Evolutionary conservation across 306 rosid species (phyloP), one percentile per base, ranked within the genome.

Genomic region (Erythrophleum fordii): DNA sequence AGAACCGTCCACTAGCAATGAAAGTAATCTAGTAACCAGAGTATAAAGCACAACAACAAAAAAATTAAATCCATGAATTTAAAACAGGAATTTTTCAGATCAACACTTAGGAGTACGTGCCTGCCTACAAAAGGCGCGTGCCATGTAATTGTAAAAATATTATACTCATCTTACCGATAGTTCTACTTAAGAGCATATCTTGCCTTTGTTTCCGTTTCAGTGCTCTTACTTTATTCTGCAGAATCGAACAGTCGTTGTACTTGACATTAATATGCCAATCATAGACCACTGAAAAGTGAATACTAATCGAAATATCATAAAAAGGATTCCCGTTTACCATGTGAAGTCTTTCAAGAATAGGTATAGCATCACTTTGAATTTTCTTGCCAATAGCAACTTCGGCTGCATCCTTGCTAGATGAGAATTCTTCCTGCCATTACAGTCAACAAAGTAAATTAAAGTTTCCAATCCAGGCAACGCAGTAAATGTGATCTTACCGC

Each of bases 361-460:
- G 97, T 87, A 95, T 85, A 13, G 83, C 93, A 60, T 93, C 89
- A 44, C 76, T 80, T 79, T 93, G 82, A 69, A 95, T 83, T 84
- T 75, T 83, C 88, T 65, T 72, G 78, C 88, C 88, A 64, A 88
- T 83, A 84, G 69, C 76, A 83, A 82, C 85, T 69, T 69, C 73
- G 18, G 53, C 56, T 22, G 37, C 56, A 42, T 1, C 14, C 8
- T 23, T 7, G 55, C 73, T 44, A 0, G 73, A 69, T 44, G 56
- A 69, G 56, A 42, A 82, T 46, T 88, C 84, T 81, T 87, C 94
- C 99, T 95, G 90, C 85, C 84, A 84, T 85, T 68, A 71, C 80
- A 86, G 52, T 73, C 69, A 66, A 78, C 42, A 42, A 81, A 34
- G 39, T 81, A 75, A 81, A 51, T 53, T 5, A 41, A 18, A 29